Base-by-base conservation (phyloP, 1,284 basidiomycete species). In the Hemileia vastatrix region DNA sequence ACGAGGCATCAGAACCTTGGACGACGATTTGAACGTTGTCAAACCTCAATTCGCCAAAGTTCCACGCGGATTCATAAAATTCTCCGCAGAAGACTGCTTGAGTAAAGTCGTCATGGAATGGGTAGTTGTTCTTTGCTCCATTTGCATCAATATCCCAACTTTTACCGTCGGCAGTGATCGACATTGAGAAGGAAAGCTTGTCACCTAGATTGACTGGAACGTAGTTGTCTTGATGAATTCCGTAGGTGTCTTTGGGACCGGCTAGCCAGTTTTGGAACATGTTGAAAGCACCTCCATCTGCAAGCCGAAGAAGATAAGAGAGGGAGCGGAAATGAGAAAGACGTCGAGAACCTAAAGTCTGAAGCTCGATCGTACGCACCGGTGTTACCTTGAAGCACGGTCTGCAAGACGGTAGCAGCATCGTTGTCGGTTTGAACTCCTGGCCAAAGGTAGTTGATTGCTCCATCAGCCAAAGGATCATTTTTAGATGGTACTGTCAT, bases 41-140 rank as follows among this genome's bases (percentile, higher is more conserved):
- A 15, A 40, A 40, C 9, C 8, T 15, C 36, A 50, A 18, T 9
- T 50, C 48, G 23, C 23, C 23, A 24, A 50, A 50, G n/a, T 50
- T 24, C 23, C 48, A 50, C n/a, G 11, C 48, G 23, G 57, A 58
- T 13, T 43, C 24, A 6, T 21, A 45, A 24, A 47, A 58, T 50
- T 40, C 36, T 40, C 36, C 36, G 36, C 36, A 40, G 36, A 40
- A 40, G 36, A 40, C 36, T 11, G 36, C 36, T 40, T 40, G 36
- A 40, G 36, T 40, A 15, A 40, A 40, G 36, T 40, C 36, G 15
- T 40, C 36, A 40, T 40, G 36, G 36, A 40, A 3, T 40, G 8
- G 36, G 15, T 40, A 40, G 36, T 40, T 40, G 36, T 40, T 40
- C 36, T 40, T 40, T 9, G 36, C 36, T 15, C 36, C 36, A 15